These are phyloP conservation scores for Lepiota subincarnata DNA, from an alignment of 768 basidiomycete genomes.

Conservation along the genomic window DNA sequence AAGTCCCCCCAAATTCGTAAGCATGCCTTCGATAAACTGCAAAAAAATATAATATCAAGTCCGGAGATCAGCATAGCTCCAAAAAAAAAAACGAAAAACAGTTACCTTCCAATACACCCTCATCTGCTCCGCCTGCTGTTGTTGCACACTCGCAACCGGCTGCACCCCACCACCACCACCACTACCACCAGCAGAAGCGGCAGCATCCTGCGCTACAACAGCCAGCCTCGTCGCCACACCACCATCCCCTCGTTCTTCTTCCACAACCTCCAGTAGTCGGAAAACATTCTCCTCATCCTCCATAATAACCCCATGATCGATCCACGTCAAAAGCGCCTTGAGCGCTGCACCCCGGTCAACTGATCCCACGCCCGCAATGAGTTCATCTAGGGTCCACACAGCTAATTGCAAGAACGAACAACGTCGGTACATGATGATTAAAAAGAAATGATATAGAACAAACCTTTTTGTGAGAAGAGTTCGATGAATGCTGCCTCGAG, in stretches of 20 bases:
- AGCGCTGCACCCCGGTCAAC: conserved; percentile 61
- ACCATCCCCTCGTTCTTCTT: conserved; percentile 27
- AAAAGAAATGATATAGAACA: too few relatives aligned
- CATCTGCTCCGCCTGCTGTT: conserved; percentile 84
- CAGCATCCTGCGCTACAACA: conserved; percentile 16
- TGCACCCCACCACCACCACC: conserved; percentile 20
- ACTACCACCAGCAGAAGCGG: conserved; percentile 8
- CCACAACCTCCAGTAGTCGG: conserved; percentile 58
- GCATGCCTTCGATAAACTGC: conserved; percentile 88
- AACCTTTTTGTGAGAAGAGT: conserved; percentile 72
- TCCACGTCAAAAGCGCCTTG: conserved; percentile 81
- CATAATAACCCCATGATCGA: conserved; percentile 75
- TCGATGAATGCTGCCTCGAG: conserved; percentile 91
- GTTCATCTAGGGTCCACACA: conserved; percentile 66
- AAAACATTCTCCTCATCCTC: conserved; percentile 60
- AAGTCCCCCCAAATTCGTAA: conserved; percentile 78
- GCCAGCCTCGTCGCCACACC: background rate
- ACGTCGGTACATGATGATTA: too few relatives aligned
- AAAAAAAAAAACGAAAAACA: background rate
- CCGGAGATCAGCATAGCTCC: background rate
- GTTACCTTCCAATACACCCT: conserved; percentile 79
- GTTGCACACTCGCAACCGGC: conserved; percentile 54
- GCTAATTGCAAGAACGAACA: conserved; percentile 44
- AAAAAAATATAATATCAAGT: too few relatives aligned
- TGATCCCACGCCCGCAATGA: conserved; percentile 59